A percentile compares a stretch with the other conserved stretches of the same genome.
These are phyloP conservation scores for Dactylellina haptotyla DNA, from an alignment of 2,329 filamentous ascomycete species.

Conservation along the genomic window DNA sequence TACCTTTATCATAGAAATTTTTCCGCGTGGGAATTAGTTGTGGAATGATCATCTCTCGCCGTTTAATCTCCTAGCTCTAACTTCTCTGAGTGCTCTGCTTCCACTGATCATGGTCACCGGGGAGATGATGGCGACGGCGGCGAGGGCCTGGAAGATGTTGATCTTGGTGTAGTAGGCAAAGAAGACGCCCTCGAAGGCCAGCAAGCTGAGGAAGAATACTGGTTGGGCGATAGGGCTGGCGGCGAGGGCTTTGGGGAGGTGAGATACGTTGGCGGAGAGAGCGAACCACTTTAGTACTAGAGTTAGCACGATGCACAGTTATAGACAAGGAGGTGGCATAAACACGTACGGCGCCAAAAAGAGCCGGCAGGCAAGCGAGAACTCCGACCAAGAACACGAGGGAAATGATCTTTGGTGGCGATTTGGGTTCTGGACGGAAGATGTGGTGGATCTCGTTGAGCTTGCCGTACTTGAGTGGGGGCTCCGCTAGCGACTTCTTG, in stretches of 20 bases:
- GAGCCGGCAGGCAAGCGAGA: constrained; percentile 75
- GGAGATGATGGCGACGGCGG: constrained; percentile 74
- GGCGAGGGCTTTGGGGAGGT: constrained; percentile 78
- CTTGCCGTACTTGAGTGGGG: constrained; percentile 82
- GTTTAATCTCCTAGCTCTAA: constrained; percentile 84
- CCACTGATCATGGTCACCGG: constrained; percentile 83
- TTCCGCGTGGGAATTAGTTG: neutral
- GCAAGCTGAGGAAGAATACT: constrained; percentile 85
- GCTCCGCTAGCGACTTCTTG: constrained; percentile 63
- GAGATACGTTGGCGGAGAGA: constrained; percentile 83
- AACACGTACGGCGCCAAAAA: constrained; percentile 72
- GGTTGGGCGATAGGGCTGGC: constrained; percentile 81
- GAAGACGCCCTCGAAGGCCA: constrained; percentile 90
- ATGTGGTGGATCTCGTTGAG: constrained; percentile 87
- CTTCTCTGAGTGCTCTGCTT: constrained; percentile 88
- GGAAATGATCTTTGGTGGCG: constrained; percentile 81
- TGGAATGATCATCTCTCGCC: constrained; percentile 69
- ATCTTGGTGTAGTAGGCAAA: constrained; percentile 92
- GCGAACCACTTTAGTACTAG: constrained; percentile 73
- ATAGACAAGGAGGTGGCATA: neutral
- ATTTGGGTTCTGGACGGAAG: constrained; percentile 82
- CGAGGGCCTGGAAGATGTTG: constrained; percentile 90
- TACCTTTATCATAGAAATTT: neutral
- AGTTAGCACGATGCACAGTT: neutral
- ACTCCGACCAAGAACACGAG: constrained; percentile 80